These are phyloP conservation scores for Raddia distichophylla DNA, from an alignment of 176 grass and related monocot species.

Conservation along the genomic window DNA sequence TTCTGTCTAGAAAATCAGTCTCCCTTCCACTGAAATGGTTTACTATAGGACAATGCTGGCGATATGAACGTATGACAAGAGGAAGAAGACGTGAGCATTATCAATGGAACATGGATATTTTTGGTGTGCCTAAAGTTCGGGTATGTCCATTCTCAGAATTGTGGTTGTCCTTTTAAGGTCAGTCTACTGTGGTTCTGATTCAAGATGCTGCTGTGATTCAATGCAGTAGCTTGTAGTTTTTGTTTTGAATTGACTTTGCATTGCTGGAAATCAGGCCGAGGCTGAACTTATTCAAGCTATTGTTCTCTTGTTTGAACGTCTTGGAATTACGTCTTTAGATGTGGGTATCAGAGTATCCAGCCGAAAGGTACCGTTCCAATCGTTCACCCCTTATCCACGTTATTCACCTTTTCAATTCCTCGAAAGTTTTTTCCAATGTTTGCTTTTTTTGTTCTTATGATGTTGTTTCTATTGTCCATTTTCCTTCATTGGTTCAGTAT, in stretches of 20 bases:
- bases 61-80: slow-evolving; percentile 93
- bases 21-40: slow-evolving; percentile 98
- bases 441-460: not conserved
- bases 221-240: not conserved
- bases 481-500: not conserved
- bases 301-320: slow-evolving; percentile 78
- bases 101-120: slow-evolving; percentile 98
- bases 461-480: not conserved
- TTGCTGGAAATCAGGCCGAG: slow-evolving; percentile 53
- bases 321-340: slow-evolving; percentile 77
- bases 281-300: slow-evolving; percentile 86
- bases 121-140: slow-evolving; percentile 81
- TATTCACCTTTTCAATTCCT: not conserved
- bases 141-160: slow-evolving; percentile 38
- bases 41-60: slow-evolving; percentile 97
- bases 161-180: not conserved
- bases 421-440: not conserved
- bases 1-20: slow-evolving; percentile 83
- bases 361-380: slow-evolving; percentile 59
- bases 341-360: slow-evolving; percentile 89
- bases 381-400: not conserved
- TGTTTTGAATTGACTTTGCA: not conserved
- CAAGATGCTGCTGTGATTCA: not conserved
- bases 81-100: slow-evolving; percentile 93
- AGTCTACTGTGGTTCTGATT: not conserved